These are phyloP conservation scores for Fraxinus excelsior DNA, from an alignment of 257 asterid species.

Conservation along the genomic window DNA sequence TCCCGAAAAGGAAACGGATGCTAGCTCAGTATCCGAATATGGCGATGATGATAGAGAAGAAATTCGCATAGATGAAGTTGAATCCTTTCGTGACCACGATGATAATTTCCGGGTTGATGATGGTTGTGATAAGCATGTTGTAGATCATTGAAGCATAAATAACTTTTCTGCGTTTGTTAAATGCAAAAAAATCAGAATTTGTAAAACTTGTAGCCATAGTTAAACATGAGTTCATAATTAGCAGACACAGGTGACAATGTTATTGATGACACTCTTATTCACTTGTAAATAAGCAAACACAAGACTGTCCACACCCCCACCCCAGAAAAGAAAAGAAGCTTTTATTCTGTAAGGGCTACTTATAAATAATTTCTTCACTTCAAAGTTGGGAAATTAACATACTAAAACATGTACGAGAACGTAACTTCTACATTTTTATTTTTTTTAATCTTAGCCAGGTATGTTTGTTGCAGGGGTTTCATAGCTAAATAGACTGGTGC, in stretches of 20 bases:
- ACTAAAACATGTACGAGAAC: no score
- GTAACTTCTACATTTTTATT: no score
- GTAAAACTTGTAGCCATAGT: background rate
- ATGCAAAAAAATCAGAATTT: background rate
- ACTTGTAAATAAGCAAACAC: background rate
- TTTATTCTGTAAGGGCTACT: no score
- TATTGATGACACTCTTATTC: background rate
- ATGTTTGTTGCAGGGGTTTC: no score
- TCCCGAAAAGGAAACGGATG: conserved; percentile 57
- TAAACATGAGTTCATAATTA: background rate
- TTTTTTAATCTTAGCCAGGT: no score
- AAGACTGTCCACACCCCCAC: background rate
- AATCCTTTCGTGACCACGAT: conserved; percentile 7
- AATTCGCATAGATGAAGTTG: conserved; percentile 20
- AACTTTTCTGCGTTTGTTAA: background rate
- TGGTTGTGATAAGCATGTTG: conserved; percentile 37
- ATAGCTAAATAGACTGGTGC: no score
- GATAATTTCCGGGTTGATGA: conserved; percentile 12
- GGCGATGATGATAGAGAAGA: conserved; percentile 43
- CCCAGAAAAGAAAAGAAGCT: no score
- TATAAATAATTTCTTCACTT: no score
- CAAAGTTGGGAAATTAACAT: no score
- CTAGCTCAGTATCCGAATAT: conserved; percentile 58
- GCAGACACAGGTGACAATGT: background rate
- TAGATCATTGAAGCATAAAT: conserved; percentile 29